Percentiles rank a stretch among this genome's conserved stretches.
These are phyloP conservation scores for Neonectria sp. DNA, from an alignment of 2,329 filamentous ascomycete genomes.

Conservation along the genomic window DNA sequence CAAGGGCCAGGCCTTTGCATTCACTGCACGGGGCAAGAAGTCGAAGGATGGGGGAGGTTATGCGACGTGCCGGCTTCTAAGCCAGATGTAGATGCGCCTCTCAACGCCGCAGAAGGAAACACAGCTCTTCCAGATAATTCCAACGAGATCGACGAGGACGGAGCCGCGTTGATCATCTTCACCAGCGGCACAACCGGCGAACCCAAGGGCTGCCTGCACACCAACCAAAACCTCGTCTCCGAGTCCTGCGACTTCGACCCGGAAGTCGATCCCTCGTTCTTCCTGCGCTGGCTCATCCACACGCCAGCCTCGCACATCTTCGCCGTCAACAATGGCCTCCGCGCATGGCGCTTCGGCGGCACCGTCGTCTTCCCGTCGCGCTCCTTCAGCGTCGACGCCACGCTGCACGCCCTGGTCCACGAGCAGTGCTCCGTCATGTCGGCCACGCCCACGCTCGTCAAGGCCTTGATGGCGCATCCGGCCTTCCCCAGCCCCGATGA, in stretches of 20 bases:
- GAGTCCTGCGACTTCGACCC: constrained; percentile 56
- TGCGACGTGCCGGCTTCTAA: constrained; percentile 19
- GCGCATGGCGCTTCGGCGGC: constrained; percentile 55
- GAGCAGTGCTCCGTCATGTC: constrained; percentile 57
- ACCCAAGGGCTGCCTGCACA: constrained; percentile 62
- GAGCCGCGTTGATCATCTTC: constrained; percentile 60
- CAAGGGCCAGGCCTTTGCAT: constrained; percentile 34
- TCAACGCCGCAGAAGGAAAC: neutral
- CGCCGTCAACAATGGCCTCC: constrained; percentile 56
- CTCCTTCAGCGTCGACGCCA: constrained; percentile 52
- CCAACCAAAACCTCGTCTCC: constrained; percentile 57
- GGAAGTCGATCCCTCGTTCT: constrained; percentile 46
- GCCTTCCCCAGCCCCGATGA: constrained; percentile 45
- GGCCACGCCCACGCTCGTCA: constrained; percentile 57
- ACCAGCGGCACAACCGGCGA: constrained; percentile 65
- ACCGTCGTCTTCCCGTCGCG: constrained; percentile 54
- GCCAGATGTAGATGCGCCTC: neutral
- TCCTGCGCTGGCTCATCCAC: constrained; percentile 56
- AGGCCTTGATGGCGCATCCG: constrained; percentile 50
- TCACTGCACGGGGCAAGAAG: constrained; percentile 40
- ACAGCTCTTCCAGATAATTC: neutral
- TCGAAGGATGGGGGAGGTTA: constrained; percentile 43
- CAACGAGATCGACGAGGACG: constrained; percentile 23
- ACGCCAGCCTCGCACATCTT: constrained; percentile 57
- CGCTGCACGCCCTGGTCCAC: constrained; percentile 49